These are phyloP conservation scores for Epichloe gansuensis DNA, from an alignment of 2,329 filamentous ascomycete species.

Conservation along the genomic window DNA sequence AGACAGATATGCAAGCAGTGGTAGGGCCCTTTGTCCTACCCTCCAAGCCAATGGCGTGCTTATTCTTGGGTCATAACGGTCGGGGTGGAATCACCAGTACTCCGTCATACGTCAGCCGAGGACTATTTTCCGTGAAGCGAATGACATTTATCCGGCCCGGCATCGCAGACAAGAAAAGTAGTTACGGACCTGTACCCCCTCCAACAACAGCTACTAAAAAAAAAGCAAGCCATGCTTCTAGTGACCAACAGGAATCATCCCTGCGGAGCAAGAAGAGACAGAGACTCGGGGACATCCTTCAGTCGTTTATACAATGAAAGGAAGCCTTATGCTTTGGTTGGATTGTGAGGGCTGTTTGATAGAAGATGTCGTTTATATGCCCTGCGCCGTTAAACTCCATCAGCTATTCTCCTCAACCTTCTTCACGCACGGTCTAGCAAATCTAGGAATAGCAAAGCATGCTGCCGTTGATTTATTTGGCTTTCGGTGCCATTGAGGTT, in stretches of 20 bases:
- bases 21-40: slow-evolving; percentile 25
- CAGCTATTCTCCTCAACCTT: too few relatives aligned
- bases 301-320: slow-evolving; percentile 7
- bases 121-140: slow-evolving; percentile 20
- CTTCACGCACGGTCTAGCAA: too few relatives aligned
- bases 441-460: too few relatives aligned
- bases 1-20: slow-evolving; percentile 16
- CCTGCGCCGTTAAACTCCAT: too few relatives aligned
- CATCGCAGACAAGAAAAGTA: slow-evolving; percentile 1
- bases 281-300: slow-evolving; percentile 22
- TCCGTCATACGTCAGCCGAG: slow-evolving; percentile 23
- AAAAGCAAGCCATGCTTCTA: slow-evolving; percentile 6
- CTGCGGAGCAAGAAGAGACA: slow-evolving; percentile 21
- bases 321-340: neutral
- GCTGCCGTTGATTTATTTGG: too few relatives aligned
- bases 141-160: slow-evolving; percentile 21
- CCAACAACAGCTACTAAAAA: slow-evolving; percentile 7
- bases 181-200: neutral
- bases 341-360: neutral
- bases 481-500: too few relatives aligned
- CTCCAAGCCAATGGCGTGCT: slow-evolving; percentile 23
- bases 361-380: too few relatives aligned
- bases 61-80: slow-evolving; percentile 25
- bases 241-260: slow-evolving; percentile 10
- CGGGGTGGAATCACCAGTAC: slow-evolving; percentile 20